Conservation (phyloP, 768 basidiomycete species). For the Boletales sp. region DNA sequence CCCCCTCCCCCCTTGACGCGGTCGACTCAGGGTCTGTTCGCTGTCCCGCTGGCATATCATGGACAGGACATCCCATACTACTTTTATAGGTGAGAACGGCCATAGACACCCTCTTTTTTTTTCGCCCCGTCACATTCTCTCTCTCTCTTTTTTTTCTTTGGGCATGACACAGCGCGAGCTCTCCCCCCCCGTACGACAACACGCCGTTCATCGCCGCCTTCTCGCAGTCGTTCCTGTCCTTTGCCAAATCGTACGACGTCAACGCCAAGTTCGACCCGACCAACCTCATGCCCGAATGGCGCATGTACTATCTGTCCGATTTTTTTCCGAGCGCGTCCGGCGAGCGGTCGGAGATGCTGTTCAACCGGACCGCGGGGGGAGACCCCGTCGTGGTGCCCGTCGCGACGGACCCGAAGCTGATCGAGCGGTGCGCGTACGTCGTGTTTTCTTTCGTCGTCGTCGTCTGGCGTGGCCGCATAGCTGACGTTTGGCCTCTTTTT, state of each 20-base stretch:
- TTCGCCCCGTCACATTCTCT: too few relatives aligned
- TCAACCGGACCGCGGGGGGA: constrained; percentile 7
- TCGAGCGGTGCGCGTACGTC: constrained; percentile 13
- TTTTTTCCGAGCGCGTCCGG: too few relatives aligned
- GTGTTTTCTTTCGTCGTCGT: too few relatives aligned
- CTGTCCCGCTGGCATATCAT: constrained; percentile 28
- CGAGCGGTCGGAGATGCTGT: constrained; percentile 14
- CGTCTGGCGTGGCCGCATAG: too few relatives aligned
- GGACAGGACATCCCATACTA: constrained; percentile 38
- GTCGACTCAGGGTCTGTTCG: constrained; percentile 26
- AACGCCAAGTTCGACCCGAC: constrained; percentile 16
- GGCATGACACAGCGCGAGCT: neutral
- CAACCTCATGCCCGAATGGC: constrained; percentile 16
- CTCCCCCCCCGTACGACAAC: constrained; percentile 19
- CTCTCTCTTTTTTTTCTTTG: too few relatives aligned
- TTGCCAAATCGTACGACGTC: constrained; percentile 19
- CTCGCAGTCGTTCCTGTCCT: constrained; percentile 22
- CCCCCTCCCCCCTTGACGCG: too few relatives aligned
- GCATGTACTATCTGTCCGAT: neutral
- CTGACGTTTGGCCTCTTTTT: too few relatives aligned
- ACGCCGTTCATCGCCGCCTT: constrained; percentile 29
- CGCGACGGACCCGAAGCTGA: neutral
- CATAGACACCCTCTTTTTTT: too few relatives aligned
- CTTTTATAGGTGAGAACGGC: constrained; percentile 27
- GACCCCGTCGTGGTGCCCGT: neutral